Evolutionary conservation across 495 filamentous ascomycete species (phyloP), one percentile per base, ranked within the genome.

Genomic region (Xylaria cubensis): DNA sequence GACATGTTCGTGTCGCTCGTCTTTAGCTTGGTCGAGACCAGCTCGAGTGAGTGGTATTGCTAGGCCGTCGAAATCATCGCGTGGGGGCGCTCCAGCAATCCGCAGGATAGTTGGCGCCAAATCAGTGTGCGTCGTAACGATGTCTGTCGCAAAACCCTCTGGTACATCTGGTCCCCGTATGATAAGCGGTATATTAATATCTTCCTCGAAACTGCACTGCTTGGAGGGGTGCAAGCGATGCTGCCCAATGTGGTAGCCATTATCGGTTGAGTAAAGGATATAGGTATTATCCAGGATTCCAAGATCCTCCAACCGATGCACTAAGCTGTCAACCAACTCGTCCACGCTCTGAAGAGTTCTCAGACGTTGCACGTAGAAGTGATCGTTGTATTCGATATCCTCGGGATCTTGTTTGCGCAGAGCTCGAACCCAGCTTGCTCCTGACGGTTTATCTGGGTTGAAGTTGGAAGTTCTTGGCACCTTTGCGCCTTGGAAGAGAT

Each of bases 191-290:
- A 94, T 87, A 44, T 92, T 90, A 72, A 93, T 90, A 74, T 94
- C 92, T 76, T 92, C 90, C 73, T 93, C 90, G 65, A 88, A 93
- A 1, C 90, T 90, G 67, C 88, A 90, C 42, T 88, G 85, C 80
- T 94, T 94, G 3, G 91, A 92, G 2, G 92, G 91, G 13, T 89
- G 88, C 41, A 93, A 74, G 6, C 92, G 86, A 75, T 94, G 92
- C 72, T 93, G 92, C 32, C 90, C 88, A 65, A 93, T 91, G 72
- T 93, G 90, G 77, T 90, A 93, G 0, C 92, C 92, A 73, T 94
- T 93, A 73, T 93, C 92, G 0, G 88, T 90, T 1, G 90, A 90
- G 76, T 91, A 93, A 64, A 94, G 84, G 58, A 94, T 85, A 70
- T 89, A 93, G 0, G 91, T 93, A 72, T 92, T 88, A 13, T 92